These are phyloP conservation scores for Colletotrichum lini DNA, from an alignment of 2,329 filamentous ascomycete genomes.

Conservation along the genomic window DNA sequence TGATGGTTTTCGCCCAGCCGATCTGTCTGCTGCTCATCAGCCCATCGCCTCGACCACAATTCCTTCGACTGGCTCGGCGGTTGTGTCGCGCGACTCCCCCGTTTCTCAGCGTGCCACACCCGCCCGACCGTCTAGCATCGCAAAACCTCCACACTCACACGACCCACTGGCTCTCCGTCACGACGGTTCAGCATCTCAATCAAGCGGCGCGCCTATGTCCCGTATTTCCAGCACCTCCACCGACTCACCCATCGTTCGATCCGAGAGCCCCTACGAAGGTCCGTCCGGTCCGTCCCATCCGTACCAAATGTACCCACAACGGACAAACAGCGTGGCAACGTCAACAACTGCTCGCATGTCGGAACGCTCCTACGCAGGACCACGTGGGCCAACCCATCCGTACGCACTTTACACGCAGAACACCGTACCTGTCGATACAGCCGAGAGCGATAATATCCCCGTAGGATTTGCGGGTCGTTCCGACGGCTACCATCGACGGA, in stretches of 20 bases:
- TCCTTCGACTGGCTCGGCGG: conserved; percentile 43
- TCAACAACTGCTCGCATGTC: conserved; percentile 75
- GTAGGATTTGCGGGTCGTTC: conserved; percentile 82
- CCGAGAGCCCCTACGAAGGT: conserved; percentile 78
- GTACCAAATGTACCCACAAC: conserved; percentile 87
- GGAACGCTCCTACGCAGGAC: conserved; percentile 71
- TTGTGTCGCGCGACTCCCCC: conserved; percentile 33
- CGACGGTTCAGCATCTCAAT: conserved; percentile 58
- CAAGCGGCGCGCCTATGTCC: conserved; percentile 23
- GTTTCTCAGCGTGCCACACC: conserved; percentile 43
- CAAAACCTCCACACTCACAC: conserved; percentile 65
- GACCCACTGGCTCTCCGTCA: conserved; percentile 68
- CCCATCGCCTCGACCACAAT: conserved; percentile 46
- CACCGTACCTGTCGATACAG: conserved; percentile 71
- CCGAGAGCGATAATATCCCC: conserved; percentile 63
- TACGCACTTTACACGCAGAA: conserved; percentile 91
- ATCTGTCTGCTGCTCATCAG: conserved; percentile 44
- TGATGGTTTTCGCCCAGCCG: conserved; percentile 64
- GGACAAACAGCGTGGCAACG: conserved; percentile 78
- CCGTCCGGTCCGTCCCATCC: conserved; percentile 84
- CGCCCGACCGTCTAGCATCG: conserved; percentile 67
- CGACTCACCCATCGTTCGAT: conserved; percentile 55
- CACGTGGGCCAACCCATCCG: conserved; percentile 82
- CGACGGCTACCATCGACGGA: conserved; percentile 77
- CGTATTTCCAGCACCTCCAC: conserved; percentile 53